Conservation (phyloP, 129 eudicot species). For the Pseudognaphalium luteoalbum region DNA sequence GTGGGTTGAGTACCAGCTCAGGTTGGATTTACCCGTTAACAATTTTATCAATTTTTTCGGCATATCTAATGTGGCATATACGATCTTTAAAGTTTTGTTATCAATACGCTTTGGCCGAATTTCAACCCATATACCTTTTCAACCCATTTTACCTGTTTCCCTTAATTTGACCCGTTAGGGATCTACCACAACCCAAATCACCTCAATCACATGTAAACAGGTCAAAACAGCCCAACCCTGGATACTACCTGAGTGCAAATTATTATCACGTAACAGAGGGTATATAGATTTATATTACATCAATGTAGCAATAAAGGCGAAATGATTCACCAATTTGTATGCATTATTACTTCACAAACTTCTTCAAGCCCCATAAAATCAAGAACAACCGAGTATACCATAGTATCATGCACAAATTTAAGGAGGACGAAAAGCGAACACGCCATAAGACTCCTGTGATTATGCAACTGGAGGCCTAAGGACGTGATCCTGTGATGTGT, state of each 20-base stretch:
- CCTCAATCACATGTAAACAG: neutral
- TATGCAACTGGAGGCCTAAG: slow-evolving; percentile 90
- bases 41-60: too few species aligned
- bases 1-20: neutral
- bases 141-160: neutral
- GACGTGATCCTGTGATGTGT: slow-evolving; percentile 77
- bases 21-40: too few species aligned
- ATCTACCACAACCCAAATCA: too few species aligned
- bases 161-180: neutral
- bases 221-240: neutral
- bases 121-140: too few species aligned
- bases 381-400: slow-evolving; percentile 21
- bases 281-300: neutral
- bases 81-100: too few species aligned
- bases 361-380: slow-evolving; percentile 20
- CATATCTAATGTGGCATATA: too few species aligned
- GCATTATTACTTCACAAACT: neutral
- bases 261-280: neutral
- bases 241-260: neutral
- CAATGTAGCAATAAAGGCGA: neutral
- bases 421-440: slow-evolving; percentile 17
- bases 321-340: neutral
- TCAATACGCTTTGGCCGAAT: too few species aligned
- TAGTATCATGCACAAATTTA: slow-evolving; percentile 11
- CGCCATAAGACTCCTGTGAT: slow-evolving; percentile 29